A percentile compares a stretch with the other conserved stretches of the same genome.
These are phyloP conservation scores for Lobosporangium transversale DNA, from an alignment of 192 early-diverging fungal genomes.

Conservation along the genomic window DNA sequence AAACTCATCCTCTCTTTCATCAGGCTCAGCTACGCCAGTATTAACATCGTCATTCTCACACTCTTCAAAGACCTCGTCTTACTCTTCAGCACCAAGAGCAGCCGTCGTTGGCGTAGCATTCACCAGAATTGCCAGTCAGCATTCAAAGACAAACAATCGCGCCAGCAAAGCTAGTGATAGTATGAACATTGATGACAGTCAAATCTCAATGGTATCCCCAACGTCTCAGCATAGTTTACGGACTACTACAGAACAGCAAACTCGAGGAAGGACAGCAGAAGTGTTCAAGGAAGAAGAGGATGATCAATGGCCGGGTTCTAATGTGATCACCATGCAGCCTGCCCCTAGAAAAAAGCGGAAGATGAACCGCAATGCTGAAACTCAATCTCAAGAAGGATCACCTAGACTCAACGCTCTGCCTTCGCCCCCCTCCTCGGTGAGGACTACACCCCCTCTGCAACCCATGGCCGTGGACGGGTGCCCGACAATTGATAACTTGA, in stretches of 20 bases:
- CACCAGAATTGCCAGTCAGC: slow-evolving; percentile 12
- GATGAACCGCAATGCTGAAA: slow-evolving; percentile 19
- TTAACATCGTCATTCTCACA: slow-evolving; percentile 24
- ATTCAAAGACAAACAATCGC: neutral
- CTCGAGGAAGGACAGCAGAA: slow-evolving; percentile 1
- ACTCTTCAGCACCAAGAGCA: slow-evolving; percentile 2
- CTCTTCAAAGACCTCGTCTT: neutral
- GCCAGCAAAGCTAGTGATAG: neutral
- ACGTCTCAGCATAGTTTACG: slow-evolving; percentile 13
- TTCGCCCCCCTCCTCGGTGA: slow-evolving; percentile 33
- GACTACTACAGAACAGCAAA: neutral
- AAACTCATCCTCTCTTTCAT: slow-evolving; percentile 1
- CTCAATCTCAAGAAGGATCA: neutral
- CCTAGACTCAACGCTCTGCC: slow-evolving; percentile 19
- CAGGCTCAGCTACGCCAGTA: slow-evolving; percentile 30
- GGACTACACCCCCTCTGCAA: slow-evolving; percentile 29
- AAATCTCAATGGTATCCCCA: slow-evolving; percentile 5
- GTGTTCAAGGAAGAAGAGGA: neutral
- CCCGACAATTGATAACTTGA: slow-evolving; percentile 3
- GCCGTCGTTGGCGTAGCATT: slow-evolving; percentile 13
- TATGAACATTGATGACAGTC: neutral
- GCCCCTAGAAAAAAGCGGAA: slow-evolving; percentile 21
- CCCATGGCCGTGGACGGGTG: slow-evolving; percentile 12
- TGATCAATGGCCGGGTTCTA: neutral
- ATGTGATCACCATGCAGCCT: slow-evolving; percentile 11